Evolutionary conservation across 768 basidiomycete species (phyloP).

Genomic region (Leccinum truebloodii): DNA sequence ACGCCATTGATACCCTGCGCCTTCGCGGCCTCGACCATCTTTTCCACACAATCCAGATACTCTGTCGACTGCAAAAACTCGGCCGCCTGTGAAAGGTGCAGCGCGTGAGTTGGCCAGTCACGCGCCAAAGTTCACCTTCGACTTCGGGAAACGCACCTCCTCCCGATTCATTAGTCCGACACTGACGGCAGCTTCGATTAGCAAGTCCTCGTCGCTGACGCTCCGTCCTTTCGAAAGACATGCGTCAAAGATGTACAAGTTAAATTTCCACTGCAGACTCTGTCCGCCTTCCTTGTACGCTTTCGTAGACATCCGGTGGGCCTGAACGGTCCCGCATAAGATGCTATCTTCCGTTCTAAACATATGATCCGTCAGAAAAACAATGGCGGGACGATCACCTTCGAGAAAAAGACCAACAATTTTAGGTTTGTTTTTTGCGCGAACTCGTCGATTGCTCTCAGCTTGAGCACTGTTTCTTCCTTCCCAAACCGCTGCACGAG

Average conservation of each 20-base stretch:
- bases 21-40: conserved; percentile 39
- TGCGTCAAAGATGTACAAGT: conserved; percentile 39
- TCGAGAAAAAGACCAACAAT: conserved; percentile 22
- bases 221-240: conserved; percentile 39
- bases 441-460: conserved; percentile 25
- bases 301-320: conserved; percentile 45
- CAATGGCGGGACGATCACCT: background rate
- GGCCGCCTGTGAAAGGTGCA: conserved; percentile 32
- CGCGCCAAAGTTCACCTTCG: background rate
- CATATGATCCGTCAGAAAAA: background rate
- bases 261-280: conserved; percentile 37
- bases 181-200: conserved; percentile 38
- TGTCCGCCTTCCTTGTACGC: conserved; percentile 42
- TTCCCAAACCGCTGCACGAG: conserved; percentile 25
- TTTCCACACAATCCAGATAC: conserved; percentile 38
- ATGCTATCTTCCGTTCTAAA: conserved; percentile 38
- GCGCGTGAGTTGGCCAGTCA: background rate
- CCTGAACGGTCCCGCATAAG: conserved; percentile 39
- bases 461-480: conserved; percentile 25
- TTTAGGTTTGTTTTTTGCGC: conserved; percentile 25
- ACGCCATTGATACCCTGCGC: conserved; percentile 48
- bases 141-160: conserved; percentile 30
- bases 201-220: conserved; percentile 34
- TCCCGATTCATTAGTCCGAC: conserved; percentile 37
- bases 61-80: conserved; percentile 42